Evolutionary conservation across 2,329 filamentous ascomycete species (phyloP), one percentile per base, ranked within the genome.

Genomic region (Dothiorella sarmentorum): DNA sequence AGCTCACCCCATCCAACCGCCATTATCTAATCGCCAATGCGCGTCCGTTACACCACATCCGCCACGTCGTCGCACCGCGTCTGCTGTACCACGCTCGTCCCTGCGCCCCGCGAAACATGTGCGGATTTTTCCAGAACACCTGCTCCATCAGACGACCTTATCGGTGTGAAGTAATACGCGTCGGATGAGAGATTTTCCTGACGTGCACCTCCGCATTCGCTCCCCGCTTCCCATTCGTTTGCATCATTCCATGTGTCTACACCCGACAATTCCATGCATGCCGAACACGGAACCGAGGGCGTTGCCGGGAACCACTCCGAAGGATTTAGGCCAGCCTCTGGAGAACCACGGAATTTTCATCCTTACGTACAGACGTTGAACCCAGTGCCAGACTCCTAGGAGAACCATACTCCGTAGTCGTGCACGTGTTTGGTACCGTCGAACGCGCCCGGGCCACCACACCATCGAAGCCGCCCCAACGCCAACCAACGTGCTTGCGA

Each of bases 11-110:
- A 37, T 47, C 55, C 33, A 22, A 10, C 20, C 55, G 33, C 55
- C 55, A 58, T 58, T 58, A 58, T 47, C 55, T 58, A 58, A 58
- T 58, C 55, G 43, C 27, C 29, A 58, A 49, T 38, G 49, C 49
- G 33, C n/a, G 20, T 53, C 33, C 49, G 49, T 53, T 38, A 27
- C 49, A 53, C 49, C 22, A 27, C 49, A 15, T 45, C 55, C 55
- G 55, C 55, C 24, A 18, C 26, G 15, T 33, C 20, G 55, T 31
- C 33, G 44, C 55, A 57, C 55, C 24, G 55, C 55, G 35, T 49
- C n/a, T 40, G 33, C 53, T 24, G 44, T 58, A 43, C 5, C 42
- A 29, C 43, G 33, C 35, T 31, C 44, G 55, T 38, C 55, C 55
- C 55, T 58, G 55, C 55, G 55, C 55, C 55, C 22, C 43, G 26